These are phyloP conservation scores for Whalleya microplaca DNA, from an alignment of 2,329 filamentous ascomycete genomes.

Conservation along the genomic window DNA sequence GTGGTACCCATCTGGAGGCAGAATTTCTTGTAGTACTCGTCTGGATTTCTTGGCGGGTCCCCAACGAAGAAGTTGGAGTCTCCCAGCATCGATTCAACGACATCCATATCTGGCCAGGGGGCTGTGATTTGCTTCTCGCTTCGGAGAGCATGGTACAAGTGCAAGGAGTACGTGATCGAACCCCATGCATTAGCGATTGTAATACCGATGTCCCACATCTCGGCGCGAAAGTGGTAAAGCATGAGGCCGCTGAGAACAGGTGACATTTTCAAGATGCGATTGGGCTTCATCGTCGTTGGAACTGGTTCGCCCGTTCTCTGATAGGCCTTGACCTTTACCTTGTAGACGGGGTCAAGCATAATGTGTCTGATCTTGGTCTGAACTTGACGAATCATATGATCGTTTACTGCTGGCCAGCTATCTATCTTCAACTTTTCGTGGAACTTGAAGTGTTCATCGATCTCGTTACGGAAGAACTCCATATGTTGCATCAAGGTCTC, in stretches of 20 bases:
- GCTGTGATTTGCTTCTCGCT: conserved; percentile 33
- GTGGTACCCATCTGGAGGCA: conserved; percentile 44
- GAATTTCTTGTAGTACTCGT: conserved; percentile 44
- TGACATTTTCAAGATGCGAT: conserved; percentile 40
- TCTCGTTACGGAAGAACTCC: conserved; percentile 26
- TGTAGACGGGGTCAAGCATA: conserved; percentile 28
- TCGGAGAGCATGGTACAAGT: conserved; percentile 47
- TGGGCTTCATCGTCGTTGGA: conserved; percentile 13
- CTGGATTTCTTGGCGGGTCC: conserved; percentile 32
- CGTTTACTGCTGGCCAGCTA: conserved; percentile 37
- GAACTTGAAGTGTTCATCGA: conserved; percentile 36
- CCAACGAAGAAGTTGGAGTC: conserved; percentile 43
- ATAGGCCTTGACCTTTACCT: conserved; percentile 9
- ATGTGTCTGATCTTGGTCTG: conserved; percentile 29
- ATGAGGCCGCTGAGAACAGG: conserved; percentile 44
- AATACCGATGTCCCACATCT: conserved; percentile 39
- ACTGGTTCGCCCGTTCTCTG: background rate
- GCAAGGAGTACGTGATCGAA: conserved; percentile 41
- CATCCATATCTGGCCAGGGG: conserved; percentile 47
- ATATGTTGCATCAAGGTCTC: conserved; percentile 14
- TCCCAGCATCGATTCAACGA: conserved; percentile 35
- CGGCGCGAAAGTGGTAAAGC: conserved; percentile 40
- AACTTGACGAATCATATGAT: conserved; percentile 24
- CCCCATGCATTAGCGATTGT: conserved; percentile 43
- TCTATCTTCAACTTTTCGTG: conserved; percentile 36